Percentiles rank a stretch among this genome's conserved stretches.
phyloP scores from a whole-genome alignment of 176 grass and related monocot genomes.

The Oryza nivara region DNA sequence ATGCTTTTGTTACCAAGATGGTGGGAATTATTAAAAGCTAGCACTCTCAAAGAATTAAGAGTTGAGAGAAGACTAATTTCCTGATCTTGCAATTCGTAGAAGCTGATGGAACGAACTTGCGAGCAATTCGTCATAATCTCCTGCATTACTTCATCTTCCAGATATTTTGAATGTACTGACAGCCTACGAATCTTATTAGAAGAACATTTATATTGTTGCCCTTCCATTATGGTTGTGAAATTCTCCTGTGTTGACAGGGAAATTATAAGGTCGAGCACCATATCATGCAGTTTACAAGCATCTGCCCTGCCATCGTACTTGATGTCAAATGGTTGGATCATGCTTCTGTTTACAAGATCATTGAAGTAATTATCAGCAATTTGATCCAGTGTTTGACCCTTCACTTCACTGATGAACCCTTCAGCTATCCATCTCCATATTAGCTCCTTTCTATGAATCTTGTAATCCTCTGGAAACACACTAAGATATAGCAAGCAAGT shows the following conservation, averaged over 20 bases:
- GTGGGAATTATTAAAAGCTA: accelerated
- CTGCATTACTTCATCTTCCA: no score
- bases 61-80: neutral
- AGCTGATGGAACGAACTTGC: no score
- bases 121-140: no score
- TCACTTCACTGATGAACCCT: neutral
- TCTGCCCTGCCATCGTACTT: neutral
- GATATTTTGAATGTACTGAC: neutral
- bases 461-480: slow-evolving; percentile 26
- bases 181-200: neutral
- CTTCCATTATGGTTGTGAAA: slow-evolving; percentile 13
- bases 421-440: slow-evolving; percentile 38
- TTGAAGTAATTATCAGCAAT: neutral
- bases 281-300: neutral
- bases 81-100: no score
- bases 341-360: slow-evolving; percentile 28
- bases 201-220: neutral
- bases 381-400: neutral
- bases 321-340: neutral
- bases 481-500: slow-evolving; percentile 23
- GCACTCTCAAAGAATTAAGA: neutral
- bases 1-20: neutral
- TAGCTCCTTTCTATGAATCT: neutral
- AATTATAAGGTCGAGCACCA: slow-evolving; percentile 25
- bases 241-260: slow-evolving; percentile 19